These are phyloP conservation scores for Spiraea crenata DNA, from an alignment of 331 rosid genomes.

Conservation along the genomic window DNA sequence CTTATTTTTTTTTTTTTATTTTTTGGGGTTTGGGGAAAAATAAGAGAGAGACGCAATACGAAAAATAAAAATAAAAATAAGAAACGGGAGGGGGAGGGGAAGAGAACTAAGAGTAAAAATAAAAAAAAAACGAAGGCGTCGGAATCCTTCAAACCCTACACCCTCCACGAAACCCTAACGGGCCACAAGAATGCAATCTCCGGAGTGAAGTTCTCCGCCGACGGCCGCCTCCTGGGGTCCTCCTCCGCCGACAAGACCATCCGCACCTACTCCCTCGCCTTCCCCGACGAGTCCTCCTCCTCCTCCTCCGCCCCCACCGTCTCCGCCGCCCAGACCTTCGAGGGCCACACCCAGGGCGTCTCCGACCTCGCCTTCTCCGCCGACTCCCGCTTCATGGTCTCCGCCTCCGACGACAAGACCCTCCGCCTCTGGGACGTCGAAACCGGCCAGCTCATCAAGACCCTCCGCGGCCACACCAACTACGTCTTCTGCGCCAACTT, in stretches of 20 bases:
- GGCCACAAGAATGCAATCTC: slow-evolving; percentile 72
- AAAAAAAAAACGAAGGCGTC: slow-evolving; percentile 40
- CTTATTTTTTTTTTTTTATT: no score
- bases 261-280: slow-evolving; percentile 54
- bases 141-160: slow-evolving; percentile 60
- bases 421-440: slow-evolving; percentile 84
- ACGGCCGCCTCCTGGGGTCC: slow-evolving; percentile 83
- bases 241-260: slow-evolving; percentile 90
- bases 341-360: slow-evolving; percentile 82
- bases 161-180: slow-evolving; percentile 70
- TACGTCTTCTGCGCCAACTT: slow-evolving; percentile 83
- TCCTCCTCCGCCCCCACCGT: slow-evolving; percentile 39
- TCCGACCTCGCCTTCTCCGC: slow-evolving; percentile 90
- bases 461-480: slow-evolving; percentile 84
- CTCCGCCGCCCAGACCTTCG: slow-evolving; percentile 65
- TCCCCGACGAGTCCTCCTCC: slow-evolving; percentile 39
- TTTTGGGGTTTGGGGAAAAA: no score
- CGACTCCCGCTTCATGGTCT: slow-evolving; percentile 71
- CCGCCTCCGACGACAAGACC: slow-evolving; percentile 94
- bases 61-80: no score
- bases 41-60: no score
- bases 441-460: slow-evolving; percentile 61
- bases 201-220: slow-evolving; percentile 81
- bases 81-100: no score
- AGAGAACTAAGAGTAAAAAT: no score